Evolutionary conservation across 75 land plant genomes (phyloP).

Genomic region (Sequoia sempervirens): DNA sequence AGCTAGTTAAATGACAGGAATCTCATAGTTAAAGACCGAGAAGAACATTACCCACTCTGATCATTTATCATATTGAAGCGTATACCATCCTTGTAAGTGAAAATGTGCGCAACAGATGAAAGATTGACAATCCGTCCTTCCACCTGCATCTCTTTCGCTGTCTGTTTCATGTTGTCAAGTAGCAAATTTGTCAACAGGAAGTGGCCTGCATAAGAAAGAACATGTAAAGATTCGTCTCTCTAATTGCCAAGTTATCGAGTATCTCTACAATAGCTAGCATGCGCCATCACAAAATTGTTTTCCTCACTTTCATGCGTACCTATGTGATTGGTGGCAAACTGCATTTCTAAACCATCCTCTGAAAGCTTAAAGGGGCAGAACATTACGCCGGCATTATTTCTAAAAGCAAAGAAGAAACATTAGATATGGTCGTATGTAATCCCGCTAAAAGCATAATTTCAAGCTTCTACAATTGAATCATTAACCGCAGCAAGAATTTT

Average conservation of each 20-base stretch:
- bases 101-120: constrained; percentile 42
- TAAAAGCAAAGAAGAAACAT: constrained; percentile 12
- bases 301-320: constrained; percentile 18
- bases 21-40: background rate
- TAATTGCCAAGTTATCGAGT: background rate
- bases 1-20: background rate
- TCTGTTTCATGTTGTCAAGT: constrained; percentile 54
- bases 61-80: constrained; percentile 38
- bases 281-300: background rate
- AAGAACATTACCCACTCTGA: constrained; percentile 13
- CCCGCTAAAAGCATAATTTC: background rate
- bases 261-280: no score
- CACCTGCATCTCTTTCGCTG: constrained; percentile 32
- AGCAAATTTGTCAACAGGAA: constrained; percentile 56
- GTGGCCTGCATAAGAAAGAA: constrained; percentile 34
- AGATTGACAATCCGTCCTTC: constrained; percentile 61
- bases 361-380: constrained; percentile 44
- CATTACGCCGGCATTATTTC: constrained; percentile 76
- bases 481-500: background rate
- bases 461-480: background rate
- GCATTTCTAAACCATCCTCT: constrained; percentile 57
- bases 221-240: background rate
- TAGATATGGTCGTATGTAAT: background rate
- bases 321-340: constrained; percentile 69
- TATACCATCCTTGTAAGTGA: constrained; percentile 45